These are phyloP conservation scores for Graphilbum fragrans DNA, from an alignment of 2,329 filamentous ascomycete genomes.

Conservation along the genomic window DNA sequence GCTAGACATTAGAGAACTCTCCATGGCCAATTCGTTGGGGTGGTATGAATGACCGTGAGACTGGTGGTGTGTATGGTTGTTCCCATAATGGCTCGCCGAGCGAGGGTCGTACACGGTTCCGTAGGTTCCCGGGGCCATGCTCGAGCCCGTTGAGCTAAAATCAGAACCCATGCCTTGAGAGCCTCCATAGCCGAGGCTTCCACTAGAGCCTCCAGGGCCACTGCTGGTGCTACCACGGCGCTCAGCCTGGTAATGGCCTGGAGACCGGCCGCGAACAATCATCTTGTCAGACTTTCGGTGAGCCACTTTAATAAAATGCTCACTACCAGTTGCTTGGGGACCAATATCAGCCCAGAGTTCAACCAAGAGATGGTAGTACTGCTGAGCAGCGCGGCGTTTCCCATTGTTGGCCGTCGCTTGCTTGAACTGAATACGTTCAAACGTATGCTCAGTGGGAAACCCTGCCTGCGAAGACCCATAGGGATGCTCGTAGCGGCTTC, in stretches of 20 bases:
- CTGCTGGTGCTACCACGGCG: constrained; percentile 57
- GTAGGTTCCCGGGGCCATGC: constrained; percentile 27
- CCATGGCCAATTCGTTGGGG: constrained; percentile 36
- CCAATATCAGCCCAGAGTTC: constrained; percentile 66
- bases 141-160: constrained; percentile 22
- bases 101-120: constrained; percentile 26
- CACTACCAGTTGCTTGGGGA: constrained; percentile 23
- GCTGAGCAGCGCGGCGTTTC: constrained; percentile 78
- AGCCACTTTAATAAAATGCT: constrained; percentile 59
- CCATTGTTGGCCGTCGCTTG: constrained; percentile 90
- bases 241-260: constrained; percentile 67
- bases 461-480: constrained; percentile 25
- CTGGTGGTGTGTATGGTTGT: constrained; percentile 25
- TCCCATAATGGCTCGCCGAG: constrained; percentile 26
- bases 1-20: constrained; percentile 33
- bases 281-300: constrained; percentile 65
- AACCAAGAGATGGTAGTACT: constrained; percentile 84
- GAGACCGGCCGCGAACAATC: constrained; percentile 76
- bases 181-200: constrained; percentile 36
- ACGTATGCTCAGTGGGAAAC: constrained; percentile 46
- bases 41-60: constrained; percentile 1
- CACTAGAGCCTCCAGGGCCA: constrained; percentile 52
- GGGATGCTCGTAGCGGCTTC: constrained; percentile 27
- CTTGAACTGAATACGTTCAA: constrained; percentile 91
- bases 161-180: constrained; percentile 26